Evolutionary conservation across 78 protist species (phyloP), one percentile per base, ranked within the genome.

Genomic region (Dictyostelium purpureum): DNA sequence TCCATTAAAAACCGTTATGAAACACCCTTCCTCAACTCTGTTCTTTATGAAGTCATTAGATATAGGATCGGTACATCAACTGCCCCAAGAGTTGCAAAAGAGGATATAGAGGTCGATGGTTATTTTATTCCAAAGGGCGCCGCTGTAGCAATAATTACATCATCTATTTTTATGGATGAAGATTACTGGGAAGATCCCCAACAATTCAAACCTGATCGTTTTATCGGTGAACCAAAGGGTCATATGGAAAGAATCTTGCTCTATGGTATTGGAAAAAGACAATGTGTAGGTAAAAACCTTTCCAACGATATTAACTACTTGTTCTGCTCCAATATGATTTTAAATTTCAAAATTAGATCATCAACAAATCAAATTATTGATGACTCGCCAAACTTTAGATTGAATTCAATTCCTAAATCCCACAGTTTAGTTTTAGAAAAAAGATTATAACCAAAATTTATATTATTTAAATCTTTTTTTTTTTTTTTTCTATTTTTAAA

Each of bases 191-290:
- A 59, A 18, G 6, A 51, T 12, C 90, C 90, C 2, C n/a, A 54
- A 19, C 19, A 70, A 14, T 82, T 82, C 26, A 73, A 26, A 0
- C 90, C 90, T 10, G 90, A 82, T 6, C 51, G 90, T 70, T 82
- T 82, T n/a, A 0, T 80, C 9, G 37, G 21, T 35, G 77, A 80
- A 0, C 14, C 24, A 49, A 40, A 63, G 7, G 6, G 18, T 9
- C 90, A 82, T 35, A 24, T 75, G 1, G 79, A 70, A n/a, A 38
- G 52, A 6, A 54, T 57, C 26, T 18, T 82, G 10, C 90, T 66
- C 19, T 82, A 70, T 75, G 43, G 63, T 38, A 4, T 70, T 40
- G 79, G 79, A 37, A 21, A 14, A 40, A 19, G 90, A 37, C 54
- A 70, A 11, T 82, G 90, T 56, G 33, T 73, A 1, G 90, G 90